Percentiles rank a stretch among this genome's conserved stretches.
Evolutionary conservation across 2,329 filamentous ascomycete species (phyloP).

Genomic region (Sporothrix schenckii): DNA sequence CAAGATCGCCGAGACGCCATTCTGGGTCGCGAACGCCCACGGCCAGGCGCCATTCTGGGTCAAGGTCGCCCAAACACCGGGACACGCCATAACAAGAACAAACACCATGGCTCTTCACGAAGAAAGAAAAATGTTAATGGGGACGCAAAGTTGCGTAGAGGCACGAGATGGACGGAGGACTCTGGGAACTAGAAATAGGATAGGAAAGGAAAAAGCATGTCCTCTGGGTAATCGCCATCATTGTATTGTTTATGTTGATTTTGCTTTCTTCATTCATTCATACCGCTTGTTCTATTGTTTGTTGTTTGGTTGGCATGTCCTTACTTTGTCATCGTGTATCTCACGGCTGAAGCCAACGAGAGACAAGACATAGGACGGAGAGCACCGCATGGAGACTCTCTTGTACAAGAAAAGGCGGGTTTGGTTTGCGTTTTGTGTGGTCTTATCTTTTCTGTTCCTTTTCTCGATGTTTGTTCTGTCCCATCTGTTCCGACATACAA

Average conservation of each 20-base stretch:
- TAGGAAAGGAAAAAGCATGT: constrained; percentile 17
- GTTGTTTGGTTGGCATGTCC: not conserved
- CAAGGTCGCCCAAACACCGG: no score
- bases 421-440: not conserved
- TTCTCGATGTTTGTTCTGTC: not conserved
- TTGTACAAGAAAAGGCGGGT: not conserved
- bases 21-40: not conserved
- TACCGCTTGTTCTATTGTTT: not conserved
- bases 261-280: not conserved
- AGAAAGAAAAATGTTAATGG: not conserved
- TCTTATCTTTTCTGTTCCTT: not conserved
- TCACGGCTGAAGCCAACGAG: not conserved
- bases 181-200: constrained; percentile 9
- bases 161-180: not conserved
- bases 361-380: not conserved
- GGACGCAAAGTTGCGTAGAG: not conserved
- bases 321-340: constrained; percentile 2
- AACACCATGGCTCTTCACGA: not conserved
- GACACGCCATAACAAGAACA: not conserved
- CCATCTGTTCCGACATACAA: not conserved
- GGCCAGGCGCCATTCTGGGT: no score
- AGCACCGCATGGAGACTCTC: constrained; percentile 5
- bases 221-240: not conserved
- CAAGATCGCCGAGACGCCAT: not conserved
- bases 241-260: constrained; percentile 6